Conservation (phyloP, 768 basidiomycete genomes). For the Gautieria morchelliformis region DNA sequence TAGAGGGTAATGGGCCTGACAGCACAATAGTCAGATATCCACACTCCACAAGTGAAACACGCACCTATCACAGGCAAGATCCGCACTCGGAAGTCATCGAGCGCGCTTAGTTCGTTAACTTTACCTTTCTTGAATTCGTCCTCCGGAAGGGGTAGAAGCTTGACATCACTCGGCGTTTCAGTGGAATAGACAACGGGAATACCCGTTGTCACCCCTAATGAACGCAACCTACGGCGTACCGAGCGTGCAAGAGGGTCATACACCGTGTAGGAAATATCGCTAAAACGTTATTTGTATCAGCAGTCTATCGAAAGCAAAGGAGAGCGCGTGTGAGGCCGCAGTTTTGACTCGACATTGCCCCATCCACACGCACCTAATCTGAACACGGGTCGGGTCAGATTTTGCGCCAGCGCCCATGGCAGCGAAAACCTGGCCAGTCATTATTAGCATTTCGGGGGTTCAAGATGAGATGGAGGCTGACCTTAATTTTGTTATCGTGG, state of each 20-base stretch:
- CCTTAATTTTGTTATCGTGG: constrained; percentile 69
- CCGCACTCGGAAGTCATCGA: constrained; percentile 89
- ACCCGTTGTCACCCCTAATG: constrained; percentile 48
- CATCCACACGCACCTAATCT: constrained; percentile 43
- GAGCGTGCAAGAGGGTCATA: constrained; percentile 94
- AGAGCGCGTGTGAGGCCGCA: not conserved
- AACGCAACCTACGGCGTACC: constrained; percentile 69
- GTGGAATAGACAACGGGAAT: constrained; percentile 94
- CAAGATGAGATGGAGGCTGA: constrained; percentile 18
- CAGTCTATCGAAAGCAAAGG: not conserved
- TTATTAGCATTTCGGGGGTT: not conserved
- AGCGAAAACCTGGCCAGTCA: constrained; percentile 63
- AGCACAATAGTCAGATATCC: not conserved
- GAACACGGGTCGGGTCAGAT: constrained; percentile 87
- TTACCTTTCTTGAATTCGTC: constrained; percentile 87
- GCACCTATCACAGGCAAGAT: constrained; percentile 85
- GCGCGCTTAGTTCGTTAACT: constrained; percentile 80
- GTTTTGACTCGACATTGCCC: too few species aligned
- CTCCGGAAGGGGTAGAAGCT: constrained; percentile 81
- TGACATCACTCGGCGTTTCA: constrained; percentile 77
- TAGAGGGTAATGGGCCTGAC: constrained; percentile 69
- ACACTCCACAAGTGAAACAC: constrained; percentile 10
- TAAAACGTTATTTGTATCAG: constrained; percentile 16
- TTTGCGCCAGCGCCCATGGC: constrained; percentile 97
- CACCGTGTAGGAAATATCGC: constrained; percentile 84